These are phyloP conservation scores for Fusarium kyushuense DNA, from an alignment of 2,329 filamentous ascomycete species.

Conservation along the genomic window DNA sequence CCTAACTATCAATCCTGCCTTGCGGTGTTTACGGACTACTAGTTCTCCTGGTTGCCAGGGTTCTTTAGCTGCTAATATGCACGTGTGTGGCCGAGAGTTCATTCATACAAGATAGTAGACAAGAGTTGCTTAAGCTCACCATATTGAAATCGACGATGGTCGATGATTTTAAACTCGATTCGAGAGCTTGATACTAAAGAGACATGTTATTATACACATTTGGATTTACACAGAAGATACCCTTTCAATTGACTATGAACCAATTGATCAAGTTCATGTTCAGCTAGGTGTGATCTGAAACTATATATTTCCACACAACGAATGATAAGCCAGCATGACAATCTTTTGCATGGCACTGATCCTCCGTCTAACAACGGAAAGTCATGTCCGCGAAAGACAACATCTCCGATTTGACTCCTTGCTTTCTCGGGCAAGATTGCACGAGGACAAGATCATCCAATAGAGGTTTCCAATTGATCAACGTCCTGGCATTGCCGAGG, in stretches of 20 bases:
- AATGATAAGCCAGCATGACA: conserved; percentile 19
- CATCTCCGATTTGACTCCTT: conserved; percentile 10
- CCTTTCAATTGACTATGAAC: neutral
- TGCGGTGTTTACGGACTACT: conserved; percentile 11
- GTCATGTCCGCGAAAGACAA: conserved; percentile 18
- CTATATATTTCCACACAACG: conserved; percentile 8
- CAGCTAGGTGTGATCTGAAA: conserved; percentile 8
- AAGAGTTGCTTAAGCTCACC: conserved; percentile 12
- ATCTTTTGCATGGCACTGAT: neutral
- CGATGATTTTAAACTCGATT: conserved; percentile 3
- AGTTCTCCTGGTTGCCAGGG: conserved; percentile 5
- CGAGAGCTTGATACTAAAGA: conserved; percentile 2
- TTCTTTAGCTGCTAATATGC: conserved; percentile 21
- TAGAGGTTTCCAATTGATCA: conserved; percentile 7
- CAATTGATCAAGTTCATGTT: conserved; percentile 9
- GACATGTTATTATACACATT: conserved; percentile 12
- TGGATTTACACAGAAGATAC: conserved; percentile 23
- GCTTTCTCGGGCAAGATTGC: conserved; percentile 32
- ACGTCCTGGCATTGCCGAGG: conserved; percentile 27
- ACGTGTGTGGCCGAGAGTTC: conserved; percentile 7
- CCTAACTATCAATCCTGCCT: conserved; percentile 11
- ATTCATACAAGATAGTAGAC: neutral
- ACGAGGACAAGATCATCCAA: conserved; percentile 27
- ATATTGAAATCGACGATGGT: neutral
- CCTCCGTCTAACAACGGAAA: conserved; percentile 8